These are phyloP conservation scores for Aspergillus costaricaensis DNA, from an alignment of 2,329 filamentous ascomycete genomes.

Conservation along the genomic window DNA sequence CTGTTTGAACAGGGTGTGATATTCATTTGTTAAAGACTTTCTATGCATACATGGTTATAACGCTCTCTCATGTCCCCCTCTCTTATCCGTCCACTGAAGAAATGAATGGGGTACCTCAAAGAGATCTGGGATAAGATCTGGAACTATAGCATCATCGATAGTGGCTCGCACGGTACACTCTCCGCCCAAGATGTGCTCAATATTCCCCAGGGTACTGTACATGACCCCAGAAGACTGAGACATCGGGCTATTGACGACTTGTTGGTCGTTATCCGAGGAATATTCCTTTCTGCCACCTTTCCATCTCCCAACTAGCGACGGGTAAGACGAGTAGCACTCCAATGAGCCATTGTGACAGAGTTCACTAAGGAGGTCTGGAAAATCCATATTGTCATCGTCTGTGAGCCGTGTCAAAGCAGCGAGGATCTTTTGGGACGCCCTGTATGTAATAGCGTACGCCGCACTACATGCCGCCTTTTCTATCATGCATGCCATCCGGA, in stretches of 20 bases:
- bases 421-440: background rate
- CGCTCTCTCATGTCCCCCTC: background rate
- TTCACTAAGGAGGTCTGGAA: background rate
- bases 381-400: background rate
- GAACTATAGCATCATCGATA: background rate
- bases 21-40: too few relatives aligned
- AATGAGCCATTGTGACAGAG: background rate
- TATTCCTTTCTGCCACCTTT: background rate
- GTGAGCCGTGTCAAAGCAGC: background rate
- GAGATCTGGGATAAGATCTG: background rate
- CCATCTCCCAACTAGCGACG: background rate
- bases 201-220: background rate
- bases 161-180: background rate
- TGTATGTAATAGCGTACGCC: background rate
- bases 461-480: background rate
- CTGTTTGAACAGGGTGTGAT: too few relatives aligned
- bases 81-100: background rate
- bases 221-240: background rate
- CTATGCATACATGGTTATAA: background rate
- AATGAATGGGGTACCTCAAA: background rate
- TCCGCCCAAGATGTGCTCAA: background rate
- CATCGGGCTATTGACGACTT: background rate
- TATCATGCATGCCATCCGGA: background rate
- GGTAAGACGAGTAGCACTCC: background rate
- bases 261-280: background rate